Base-by-base conservation (phyloP, 768 basidiomycete species). In the Suillus sp. region DNA sequence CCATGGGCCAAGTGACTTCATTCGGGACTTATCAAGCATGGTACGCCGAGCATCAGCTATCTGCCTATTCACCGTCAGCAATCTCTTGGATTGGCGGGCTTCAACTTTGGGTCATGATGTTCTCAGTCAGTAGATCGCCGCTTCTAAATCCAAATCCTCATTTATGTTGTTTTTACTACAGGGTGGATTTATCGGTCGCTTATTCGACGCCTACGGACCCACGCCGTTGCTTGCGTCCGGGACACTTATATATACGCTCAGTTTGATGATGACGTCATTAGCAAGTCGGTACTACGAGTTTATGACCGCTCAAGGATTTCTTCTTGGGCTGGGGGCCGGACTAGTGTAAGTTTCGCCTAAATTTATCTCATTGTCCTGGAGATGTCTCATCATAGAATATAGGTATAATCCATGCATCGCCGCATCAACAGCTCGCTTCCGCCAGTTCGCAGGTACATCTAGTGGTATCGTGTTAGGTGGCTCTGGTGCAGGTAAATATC, bases 21-120 rank as follows among this genome's bases (percentile, higher is more conserved):
- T 89, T 87, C 68, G 87, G 87, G 30, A 86, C 84, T 43, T 89
- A 83, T 71, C 84, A 87, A 68, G 72, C 84, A 14, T 87, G 83
- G 82, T 89, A 89, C 63, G 72, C 78, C 8, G 72, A 74, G 18
- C 82, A 89, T 71, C 84, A 87, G 67, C 75, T 89, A 10, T 69
- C 70, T 34, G 68, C 78, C 64, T 66, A 81, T 32, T 68, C 81
- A 22, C 78, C 84, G 5, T 83, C 83, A n/a, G 81, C 80, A 16
- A 84, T 88, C 45, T 83, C 85, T 1, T 86, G 85, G 83, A 86
- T 88, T 62, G 86, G 86, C 4, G 83, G 84, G 1, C 63, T 87
- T 53, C 87, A 88, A 66, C 78, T 88, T 4, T 87, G 83, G 80
- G 71, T 84, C 14, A 85, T 87, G 70, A 87, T 87, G 75, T 82